These are phyloP conservation scores for Plectosphaerella plurivora DNA, from an alignment of 2,329 filamentous ascomycete genomes.

Conservation along the genomic window DNA sequence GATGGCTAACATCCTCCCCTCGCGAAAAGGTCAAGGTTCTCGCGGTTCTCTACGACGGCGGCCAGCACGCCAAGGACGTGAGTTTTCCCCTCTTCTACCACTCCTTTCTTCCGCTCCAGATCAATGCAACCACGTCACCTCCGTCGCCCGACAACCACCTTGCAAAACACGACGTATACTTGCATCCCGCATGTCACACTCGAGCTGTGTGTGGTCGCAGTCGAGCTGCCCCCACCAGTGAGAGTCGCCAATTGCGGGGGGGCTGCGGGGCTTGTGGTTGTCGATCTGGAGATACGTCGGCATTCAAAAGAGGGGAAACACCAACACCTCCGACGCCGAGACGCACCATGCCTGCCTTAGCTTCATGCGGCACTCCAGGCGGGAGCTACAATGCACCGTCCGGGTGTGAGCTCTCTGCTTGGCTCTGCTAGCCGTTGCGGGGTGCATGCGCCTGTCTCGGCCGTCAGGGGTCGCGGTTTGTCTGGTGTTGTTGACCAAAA, in stretches of 20 bases:
- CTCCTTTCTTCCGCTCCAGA: neutral
- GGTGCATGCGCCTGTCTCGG: neutral
- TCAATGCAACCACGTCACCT: neutral
- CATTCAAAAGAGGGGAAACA: constrained; percentile 1
- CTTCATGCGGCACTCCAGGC: no score
- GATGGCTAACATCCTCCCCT: constrained; percentile 47
- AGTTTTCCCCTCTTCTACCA: constrained; percentile 17
- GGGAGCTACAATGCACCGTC: no score
- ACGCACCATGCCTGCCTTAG: no score
- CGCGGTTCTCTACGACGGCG: constrained; percentile 88
- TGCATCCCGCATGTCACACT: no score
- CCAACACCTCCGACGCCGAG: no score
- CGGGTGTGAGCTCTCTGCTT: neutral
- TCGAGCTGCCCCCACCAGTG: neutral
- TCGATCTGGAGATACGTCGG: constrained; percentile 4
- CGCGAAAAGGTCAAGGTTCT: constrained; percentile 83
- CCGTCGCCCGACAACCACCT: neutral
- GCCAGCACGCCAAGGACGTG: constrained; percentile 83
- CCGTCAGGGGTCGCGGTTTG: neutral
- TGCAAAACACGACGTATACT: neutral
- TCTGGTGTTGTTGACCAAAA: neutral
- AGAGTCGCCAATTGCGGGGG: neutral
- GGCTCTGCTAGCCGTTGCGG: constrained; percentile 3
- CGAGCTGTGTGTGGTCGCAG: no score
- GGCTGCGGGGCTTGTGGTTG: neutral